Evolutionary conservation across 1,284 basidiomycete genomes (phyloP), one percentile per base, ranked within the genome.

Genomic region (Sanghuangporus weigelae): DNA sequence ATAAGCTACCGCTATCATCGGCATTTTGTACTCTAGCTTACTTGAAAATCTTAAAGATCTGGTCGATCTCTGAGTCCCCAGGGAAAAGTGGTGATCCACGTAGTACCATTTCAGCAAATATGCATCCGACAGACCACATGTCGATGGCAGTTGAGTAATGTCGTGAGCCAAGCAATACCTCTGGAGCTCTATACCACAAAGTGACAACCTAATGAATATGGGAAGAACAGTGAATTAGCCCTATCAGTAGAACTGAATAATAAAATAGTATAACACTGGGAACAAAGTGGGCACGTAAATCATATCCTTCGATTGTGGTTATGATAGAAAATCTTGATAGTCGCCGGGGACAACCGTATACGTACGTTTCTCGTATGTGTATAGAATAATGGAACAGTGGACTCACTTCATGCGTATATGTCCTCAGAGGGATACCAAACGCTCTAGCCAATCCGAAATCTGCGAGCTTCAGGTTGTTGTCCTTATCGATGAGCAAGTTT

Each of bases 21-120:
- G 23, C 7, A 16, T 12, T 7, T 21, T 12, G 12, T 21, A 42
- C 19, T 19, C 21, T 59, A 49, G 21, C 82, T 63, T 66, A 93
- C 93, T 92, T 86, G 84, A 99, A 99, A 72, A 98, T 99, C 77
- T 95, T 93, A 85, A 98, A 99, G 70, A 99, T 99, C 79, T 99
- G 96, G 78, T 99, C 96, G 71, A 99, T 99, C 77, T 99, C 96
- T 35, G 95, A 98, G 78, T 99, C 96, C 8, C 97, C 96, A 12
- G 96, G 95, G 84, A 98, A 98, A 26, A 98, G 82, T 1, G 96
- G 96, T 68, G 88, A 85, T 26, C 95, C 89, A 67, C 84, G 81
- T 83, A 92, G 87, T 61, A 92, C 86, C 94, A 96, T 96, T 76
- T 96, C 94, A 7, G 94, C 94, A 69, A 93, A 90, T 72, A 96